phyloP scores from a whole-genome alignment of 805 yeast genomes.

The Nakazawaea ishiwadae region DNA sequence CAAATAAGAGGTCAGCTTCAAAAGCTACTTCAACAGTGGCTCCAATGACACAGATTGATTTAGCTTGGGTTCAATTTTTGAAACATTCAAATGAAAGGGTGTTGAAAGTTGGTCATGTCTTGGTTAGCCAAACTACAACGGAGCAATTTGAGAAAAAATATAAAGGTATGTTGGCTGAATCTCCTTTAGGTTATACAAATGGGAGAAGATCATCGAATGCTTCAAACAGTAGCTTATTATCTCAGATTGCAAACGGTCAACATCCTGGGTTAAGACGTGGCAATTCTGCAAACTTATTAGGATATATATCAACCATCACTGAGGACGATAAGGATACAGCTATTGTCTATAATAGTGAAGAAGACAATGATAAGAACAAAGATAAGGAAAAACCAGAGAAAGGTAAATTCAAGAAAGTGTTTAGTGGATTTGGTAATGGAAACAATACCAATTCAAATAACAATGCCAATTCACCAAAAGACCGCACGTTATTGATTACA shows the following conservation, averaged over 20 bases:
- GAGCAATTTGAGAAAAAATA: conserved; percentile 52
- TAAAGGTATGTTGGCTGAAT: conserved; percentile 52
- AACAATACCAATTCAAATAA: conserved; percentile 12
- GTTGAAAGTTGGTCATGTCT: conserved; percentile 49
- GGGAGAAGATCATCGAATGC: conserved; percentile 24
- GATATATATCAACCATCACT: conserved; percentile 9
- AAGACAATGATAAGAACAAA: conserved; percentile 15
- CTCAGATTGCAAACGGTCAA: conserved; percentile 42
- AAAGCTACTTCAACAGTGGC: conserved; percentile 22
- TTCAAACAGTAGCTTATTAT: conserved; percentile 24
- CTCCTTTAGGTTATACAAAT: conserved; percentile 49
- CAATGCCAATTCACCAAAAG: conserved; percentile 12
- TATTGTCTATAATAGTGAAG: conserved; percentile 18
- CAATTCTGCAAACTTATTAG: conserved; percentile 13
- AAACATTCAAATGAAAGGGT: conserved; percentile 57
- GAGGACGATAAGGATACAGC: conserved; percentile 22
- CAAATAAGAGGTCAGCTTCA: not conserved
- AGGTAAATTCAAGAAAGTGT: conserved; percentile 24
- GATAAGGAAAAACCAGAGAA: conserved; percentile 17
- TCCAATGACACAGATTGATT: conserved; percentile 48
- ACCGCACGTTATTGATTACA: conserved; percentile 54
- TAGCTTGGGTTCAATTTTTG: conserved; percentile 54
- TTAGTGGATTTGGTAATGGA: conserved; percentile 15
- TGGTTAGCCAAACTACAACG: conserved; percentile 38
- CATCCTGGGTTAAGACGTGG: conserved; percentile 35